These are phyloP conservation scores for Suillus variegatus DNA, from an alignment of 768 basidiomycete species.

Conservation along the genomic window DNA sequence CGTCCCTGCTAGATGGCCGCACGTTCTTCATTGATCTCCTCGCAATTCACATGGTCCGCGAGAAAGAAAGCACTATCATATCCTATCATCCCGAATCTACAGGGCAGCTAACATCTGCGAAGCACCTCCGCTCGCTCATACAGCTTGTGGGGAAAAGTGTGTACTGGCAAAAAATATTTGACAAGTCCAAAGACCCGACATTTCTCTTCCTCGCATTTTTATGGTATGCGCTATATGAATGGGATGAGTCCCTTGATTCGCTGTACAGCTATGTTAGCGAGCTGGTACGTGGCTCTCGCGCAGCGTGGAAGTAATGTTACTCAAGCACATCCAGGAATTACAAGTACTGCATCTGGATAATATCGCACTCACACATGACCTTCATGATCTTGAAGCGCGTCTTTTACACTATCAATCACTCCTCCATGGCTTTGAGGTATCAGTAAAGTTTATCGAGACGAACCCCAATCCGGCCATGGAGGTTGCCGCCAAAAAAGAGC, in stretches of 20 bases:
- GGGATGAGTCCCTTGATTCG: slow-evolving; percentile 52
- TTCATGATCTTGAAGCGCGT: slow-evolving; percentile 51
- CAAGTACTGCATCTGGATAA: not conserved
- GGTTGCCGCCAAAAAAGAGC: not conserved
- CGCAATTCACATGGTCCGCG: slow-evolving; percentile 9
- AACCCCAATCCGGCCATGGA: slow-evolving; percentile 48
- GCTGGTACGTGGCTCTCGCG: slow-evolving; percentile 37
- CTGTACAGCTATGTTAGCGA: slow-evolving; percentile 47
- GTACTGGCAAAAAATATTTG: slow-evolving; percentile 20
- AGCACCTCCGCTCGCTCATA: slow-evolving; percentile 12
- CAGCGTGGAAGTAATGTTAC: slow-evolving; percentile 1
- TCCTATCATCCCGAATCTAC: slow-evolving; percentile 8
- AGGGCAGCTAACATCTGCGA: slow-evolving; percentile 4
- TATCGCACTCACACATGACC: slow-evolving; percentile 41
- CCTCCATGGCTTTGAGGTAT: slow-evolving; percentile 48
- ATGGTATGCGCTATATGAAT: slow-evolving; percentile 55
- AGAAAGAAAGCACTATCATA: not conserved
- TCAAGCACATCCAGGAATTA: not conserved
- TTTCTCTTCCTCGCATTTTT: slow-evolving; percentile 48
- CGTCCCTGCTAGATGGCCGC: not conserved
- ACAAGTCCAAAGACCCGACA: slow-evolving; percentile 40
- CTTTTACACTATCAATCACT: slow-evolving; percentile 48
- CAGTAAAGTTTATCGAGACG: slow-evolving; percentile 42
- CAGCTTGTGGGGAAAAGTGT: slow-evolving; percentile 14
- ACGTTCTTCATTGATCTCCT: slow-evolving; percentile 5